Conservation (phyloP, 805 yeast genomes). For the Teunomyces tritomae region DNA sequence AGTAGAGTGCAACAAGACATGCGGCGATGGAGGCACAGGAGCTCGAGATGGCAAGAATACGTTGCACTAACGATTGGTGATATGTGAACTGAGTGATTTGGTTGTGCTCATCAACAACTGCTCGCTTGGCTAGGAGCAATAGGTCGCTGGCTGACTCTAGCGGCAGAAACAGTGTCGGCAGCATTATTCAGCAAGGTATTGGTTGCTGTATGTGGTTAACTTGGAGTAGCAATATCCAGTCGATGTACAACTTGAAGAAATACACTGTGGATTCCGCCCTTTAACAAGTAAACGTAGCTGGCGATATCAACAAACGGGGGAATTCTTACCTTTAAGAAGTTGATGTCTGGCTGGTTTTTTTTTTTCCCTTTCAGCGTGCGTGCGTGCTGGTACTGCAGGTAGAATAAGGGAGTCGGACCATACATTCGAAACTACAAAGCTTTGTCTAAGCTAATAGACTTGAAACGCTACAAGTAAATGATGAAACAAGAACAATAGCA, state of each 20-base stretch:
- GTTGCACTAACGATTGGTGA: slow-evolving; percentile 28
- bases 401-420: background rate
- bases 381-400: background rate
- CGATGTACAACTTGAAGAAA: no score
- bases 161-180: background rate
- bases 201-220: background rate
- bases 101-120: slow-evolving; percentile 7
- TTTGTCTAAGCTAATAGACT: no score
- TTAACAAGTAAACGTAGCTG: background rate
- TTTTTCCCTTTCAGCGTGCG: background rate
- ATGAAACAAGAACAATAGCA: no score
- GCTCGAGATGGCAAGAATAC: slow-evolving; percentile 38
- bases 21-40: slow-evolving; percentile 37
- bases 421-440: background rate
- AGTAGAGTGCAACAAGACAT: slow-evolving; percentile 62
- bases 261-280: background rate
- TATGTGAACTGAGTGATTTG: slow-evolving; percentile 29
- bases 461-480: no score
- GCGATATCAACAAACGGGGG: background rate
- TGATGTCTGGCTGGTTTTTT: background rate
- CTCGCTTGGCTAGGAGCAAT: background rate
- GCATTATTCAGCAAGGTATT: background rate
- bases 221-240: no score
- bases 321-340: background rate
- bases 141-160: background rate